Base-by-base conservation (phyloP, 352 stramenopile species). In the Phytophthora aleatoria region DNA sequence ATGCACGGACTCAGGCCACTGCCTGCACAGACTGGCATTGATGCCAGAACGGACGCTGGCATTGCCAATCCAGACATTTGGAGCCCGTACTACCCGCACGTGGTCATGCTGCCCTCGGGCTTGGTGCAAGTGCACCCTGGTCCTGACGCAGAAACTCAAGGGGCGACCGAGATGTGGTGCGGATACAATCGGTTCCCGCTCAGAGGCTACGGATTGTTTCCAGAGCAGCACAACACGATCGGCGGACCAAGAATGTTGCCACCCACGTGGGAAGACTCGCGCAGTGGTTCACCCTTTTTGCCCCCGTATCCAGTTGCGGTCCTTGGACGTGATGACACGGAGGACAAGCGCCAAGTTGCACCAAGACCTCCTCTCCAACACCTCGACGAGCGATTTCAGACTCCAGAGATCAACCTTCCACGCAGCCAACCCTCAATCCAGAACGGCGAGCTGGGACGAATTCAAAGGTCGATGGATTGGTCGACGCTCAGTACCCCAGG, bases 101-200 rank as follows among this genome's bases (percentile, higher is more conserved):
- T 89, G 2, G 80, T 91, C 16, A 80, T 83, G 76, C 27, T 85
- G 42, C 75, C 83, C 13, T 84, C 81, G 16, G 83, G 83, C 1
- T 63, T 91, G 31, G 61, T 82, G 27, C 76, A 79, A 15, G 71
- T 87, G 26, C 71, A 84, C 16, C 65, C 73, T 36, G 24, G 38
- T 35, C 42, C 67, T 20, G 55, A 41, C 3, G 66, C 72, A 15
- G 55, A 59, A 3, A 31, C 50, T 36, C 48, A 65, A 55, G 57
- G 53, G 35, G 31, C 60, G 15, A 31, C 53, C 16, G 65, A 75
- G 27, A 76, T 75, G 49, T 67, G 62, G 62, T 78, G 72, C n/a
- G 64, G 68, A 12, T 89, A 85, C 67, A 89, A 83, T 43, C 67
- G 72, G 1, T 90, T 87, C 28, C 80, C 76, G 15, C 66, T 86